phyloP scores from a whole-genome alignment of 768 basidiomycete genomes.

The Lactarius quietus region DNA sequence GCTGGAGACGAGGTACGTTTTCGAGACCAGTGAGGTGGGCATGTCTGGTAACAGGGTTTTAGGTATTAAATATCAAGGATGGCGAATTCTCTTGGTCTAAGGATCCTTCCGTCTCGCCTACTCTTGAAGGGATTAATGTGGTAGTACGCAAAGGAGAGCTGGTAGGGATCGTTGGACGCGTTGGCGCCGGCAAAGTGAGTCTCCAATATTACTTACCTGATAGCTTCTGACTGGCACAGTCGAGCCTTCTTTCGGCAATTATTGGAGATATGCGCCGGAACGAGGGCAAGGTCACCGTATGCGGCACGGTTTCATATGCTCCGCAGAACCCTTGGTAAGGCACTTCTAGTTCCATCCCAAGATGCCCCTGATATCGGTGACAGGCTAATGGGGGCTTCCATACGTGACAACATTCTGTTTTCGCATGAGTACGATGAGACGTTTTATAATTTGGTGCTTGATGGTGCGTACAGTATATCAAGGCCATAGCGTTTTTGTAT shows the following conservation, averaged over 20 bases:
- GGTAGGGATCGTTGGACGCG: slow-evolving; percentile 80
- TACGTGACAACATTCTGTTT: slow-evolving; percentile 90
- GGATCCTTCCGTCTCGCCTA: slow-evolving; percentile 46
- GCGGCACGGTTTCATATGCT: slow-evolving; percentile 76
- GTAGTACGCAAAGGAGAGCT: slow-evolving; percentile 79
- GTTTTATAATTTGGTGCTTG: slow-evolving; percentile 79
- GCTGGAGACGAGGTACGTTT: slow-evolving; percentile 56
- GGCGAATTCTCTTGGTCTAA: slow-evolving; percentile 84
- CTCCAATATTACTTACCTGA: slow-evolving; percentile 12
- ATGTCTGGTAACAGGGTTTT: not conserved
- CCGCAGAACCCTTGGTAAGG: slow-evolving; percentile 81
- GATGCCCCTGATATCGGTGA: not conserved
- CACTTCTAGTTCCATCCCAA: not conserved
- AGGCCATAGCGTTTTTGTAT: not conserved
- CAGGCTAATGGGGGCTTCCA: slow-evolving; percentile 81
- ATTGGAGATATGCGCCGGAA: slow-evolving; percentile 81
- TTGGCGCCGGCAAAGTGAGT: slow-evolving; percentile 83
- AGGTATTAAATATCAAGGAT: slow-evolving; percentile 65
- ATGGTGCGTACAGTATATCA: slow-evolving; percentile 45
- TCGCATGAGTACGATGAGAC: slow-evolving; percentile 83
- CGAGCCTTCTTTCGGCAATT: slow-evolving; percentile 72
- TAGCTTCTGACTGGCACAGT: slow-evolving; percentile 38
- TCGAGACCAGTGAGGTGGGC: not conserved
- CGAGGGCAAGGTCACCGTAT: slow-evolving; percentile 68
- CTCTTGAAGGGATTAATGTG: slow-evolving; percentile 75